Evolutionary conservation across 192 early-diverging fungal genomes (phyloP).

Genomic region (Coemansia javaensis): DNA sequence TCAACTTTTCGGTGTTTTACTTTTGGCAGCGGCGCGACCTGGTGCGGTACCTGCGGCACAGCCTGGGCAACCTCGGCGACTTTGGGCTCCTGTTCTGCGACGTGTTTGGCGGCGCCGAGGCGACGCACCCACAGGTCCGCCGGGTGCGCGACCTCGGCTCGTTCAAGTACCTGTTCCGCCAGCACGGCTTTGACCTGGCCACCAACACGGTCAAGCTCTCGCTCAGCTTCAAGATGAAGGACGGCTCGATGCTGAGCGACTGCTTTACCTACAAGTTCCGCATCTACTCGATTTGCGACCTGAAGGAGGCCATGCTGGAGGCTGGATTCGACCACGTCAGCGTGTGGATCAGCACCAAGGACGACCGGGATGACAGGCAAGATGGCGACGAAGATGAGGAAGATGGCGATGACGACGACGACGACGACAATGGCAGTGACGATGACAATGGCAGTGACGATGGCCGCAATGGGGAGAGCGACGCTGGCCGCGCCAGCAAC

Average conservation of each 20-base stretch:
- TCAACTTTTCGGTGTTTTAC: slow-evolving; percentile 49
- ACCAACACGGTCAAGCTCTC: slow-evolving; percentile 25
- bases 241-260: slow-evolving; percentile 41
- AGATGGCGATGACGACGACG: neutral
- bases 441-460: neutral
- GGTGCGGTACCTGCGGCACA: slow-evolving; percentile 32
- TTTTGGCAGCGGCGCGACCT: slow-evolving; percentile 35
- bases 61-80: slow-evolving; percentile 14
- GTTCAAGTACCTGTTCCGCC: slow-evolving; percentile 43
- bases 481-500: neutral
- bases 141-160: slow-evolving; percentile 7
- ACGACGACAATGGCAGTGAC: neutral
- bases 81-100: slow-evolving; percentile 49
- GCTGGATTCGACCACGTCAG: slow-evolving; percentile 41
- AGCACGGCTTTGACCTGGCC: slow-evolving; percentile 28
- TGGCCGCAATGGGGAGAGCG: neutral
- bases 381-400: neutral
- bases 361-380: neutral
- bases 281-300: slow-evolving; percentile 39
- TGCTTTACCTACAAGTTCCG: slow-evolving; percentile 46
- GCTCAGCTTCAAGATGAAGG: slow-evolving; percentile 42
- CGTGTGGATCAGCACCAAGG: slow-evolving; percentile 27
- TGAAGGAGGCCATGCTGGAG: slow-evolving; percentile 54
- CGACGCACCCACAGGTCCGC: slow-evolving; percentile 3
- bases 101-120: slow-evolving; percentile 42